phyloP scores from a whole-genome alignment of 208 protist genomes.

The Borovskyia barvae region DNA sequence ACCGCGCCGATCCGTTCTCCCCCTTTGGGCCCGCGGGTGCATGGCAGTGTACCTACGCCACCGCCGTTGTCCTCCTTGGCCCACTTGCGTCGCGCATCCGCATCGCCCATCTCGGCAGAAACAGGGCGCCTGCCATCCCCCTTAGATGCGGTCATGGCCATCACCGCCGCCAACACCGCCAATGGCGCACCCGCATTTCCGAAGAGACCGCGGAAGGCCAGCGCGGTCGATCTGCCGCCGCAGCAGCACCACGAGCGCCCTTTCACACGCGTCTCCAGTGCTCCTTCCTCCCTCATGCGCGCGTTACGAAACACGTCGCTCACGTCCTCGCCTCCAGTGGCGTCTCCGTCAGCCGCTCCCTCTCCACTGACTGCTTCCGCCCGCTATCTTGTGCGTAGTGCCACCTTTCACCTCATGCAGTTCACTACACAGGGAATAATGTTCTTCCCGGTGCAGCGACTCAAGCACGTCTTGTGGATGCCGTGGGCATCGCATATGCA shows the following conservation, averaged over 20 bases:
- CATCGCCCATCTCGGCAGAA: too few relatives aligned
- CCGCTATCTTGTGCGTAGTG: constrained; percentile 40
- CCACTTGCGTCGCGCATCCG: too few relatives aligned
- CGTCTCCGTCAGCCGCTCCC: neutral
- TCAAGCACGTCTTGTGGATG: constrained; percentile 49
- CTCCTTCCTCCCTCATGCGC: neutral
- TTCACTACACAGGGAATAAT: constrained; percentile 67
- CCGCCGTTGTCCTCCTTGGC: too few relatives aligned
- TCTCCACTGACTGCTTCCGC: neutral
- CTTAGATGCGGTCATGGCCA: too few relatives aligned
- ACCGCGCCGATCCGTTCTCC: constrained; percentile 1
- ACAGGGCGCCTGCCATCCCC: too few relatives aligned
- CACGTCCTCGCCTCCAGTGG: neutral
- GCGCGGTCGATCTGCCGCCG: too few relatives aligned
- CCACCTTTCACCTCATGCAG: constrained; percentile 70
- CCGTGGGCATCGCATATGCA: constrained; percentile 67
- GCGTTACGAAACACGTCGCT: neutral
- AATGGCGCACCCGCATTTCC: too few relatives aligned
- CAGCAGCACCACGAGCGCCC: neutral
- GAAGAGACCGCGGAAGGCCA: too few relatives aligned
- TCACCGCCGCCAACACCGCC: too few relatives aligned
- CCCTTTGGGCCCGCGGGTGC: too few relatives aligned
- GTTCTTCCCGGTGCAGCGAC: constrained; percentile 57
- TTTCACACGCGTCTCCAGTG: neutral
- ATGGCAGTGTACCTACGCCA: too few relatives aligned